Evolutionary conservation across 2,329 filamentous ascomycete species (phyloP).

Genomic region (Aspergillus neotritici): DNA sequence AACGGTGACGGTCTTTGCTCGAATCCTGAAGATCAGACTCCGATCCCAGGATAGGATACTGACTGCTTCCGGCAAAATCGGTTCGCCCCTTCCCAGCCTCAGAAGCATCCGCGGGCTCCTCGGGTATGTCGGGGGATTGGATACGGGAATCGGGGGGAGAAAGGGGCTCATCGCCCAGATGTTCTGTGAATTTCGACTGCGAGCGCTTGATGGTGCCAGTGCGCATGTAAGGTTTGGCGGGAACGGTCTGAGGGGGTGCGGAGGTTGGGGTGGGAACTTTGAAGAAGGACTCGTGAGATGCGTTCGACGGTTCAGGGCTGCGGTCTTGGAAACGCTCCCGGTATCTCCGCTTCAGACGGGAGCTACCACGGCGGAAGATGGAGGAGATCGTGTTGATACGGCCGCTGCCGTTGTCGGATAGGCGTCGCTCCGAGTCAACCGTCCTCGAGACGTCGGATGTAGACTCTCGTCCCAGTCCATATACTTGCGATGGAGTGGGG

Average conservation of each 20-base stretch:
- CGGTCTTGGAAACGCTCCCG: slow-evolving; percentile 44
- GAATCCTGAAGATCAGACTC: slow-evolving; percentile 26
- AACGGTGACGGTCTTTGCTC: slow-evolving; percentile 29
- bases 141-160: slow-evolving; percentile 80
- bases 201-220: slow-evolving; percentile 67
- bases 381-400: slow-evolving; percentile 57
- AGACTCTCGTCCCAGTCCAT: slow-evolving; percentile 47
- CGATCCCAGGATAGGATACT: slow-evolving; percentile 21
- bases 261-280: slow-evolving; percentile 49
- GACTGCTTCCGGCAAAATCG: slow-evolving; percentile 11
- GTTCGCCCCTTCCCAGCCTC: slow-evolving; percentile 8
- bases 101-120: slow-evolving; percentile 19
- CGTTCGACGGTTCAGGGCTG: slow-evolving; percentile 82
- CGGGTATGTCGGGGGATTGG: slow-evolving; percentile 65
- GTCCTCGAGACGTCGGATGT: slow-evolving; percentile 50
- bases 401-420: slow-evolving; percentile 50
- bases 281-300: slow-evolving; percentile 80
- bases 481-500: slow-evolving; percentile 51
- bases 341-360: slow-evolving; percentile 51
- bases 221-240: slow-evolving; percentile 40
- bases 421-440: slow-evolving; percentile 48
- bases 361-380: slow-evolving; percentile 65
- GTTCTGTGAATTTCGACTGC: slow-evolving; percentile 86
- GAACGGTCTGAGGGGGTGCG: slow-evolving; percentile 33
- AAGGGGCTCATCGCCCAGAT: slow-evolving; percentile 76